Evolutionary conservation across 2,329 filamentous ascomycete genomes (phyloP).

Genomic region (Colletotrichum tofieldiae): DNA sequence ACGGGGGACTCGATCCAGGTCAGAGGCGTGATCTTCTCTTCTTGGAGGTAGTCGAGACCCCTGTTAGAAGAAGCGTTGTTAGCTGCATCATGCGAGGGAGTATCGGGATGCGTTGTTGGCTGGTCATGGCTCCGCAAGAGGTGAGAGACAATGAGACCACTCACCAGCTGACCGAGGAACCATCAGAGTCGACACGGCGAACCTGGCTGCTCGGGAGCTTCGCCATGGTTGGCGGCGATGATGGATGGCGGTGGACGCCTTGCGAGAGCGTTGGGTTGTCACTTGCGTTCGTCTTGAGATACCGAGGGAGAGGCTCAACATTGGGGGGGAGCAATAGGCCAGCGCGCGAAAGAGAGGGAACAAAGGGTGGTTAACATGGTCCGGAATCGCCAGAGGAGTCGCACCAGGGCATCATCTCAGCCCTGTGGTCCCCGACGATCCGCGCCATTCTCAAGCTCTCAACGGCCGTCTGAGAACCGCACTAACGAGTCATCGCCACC

Average conservation of each 20-base stretch:
- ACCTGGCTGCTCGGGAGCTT: slow-evolving; percentile 36
- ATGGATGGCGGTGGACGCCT: slow-evolving; percentile 9
- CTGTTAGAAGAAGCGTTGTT: background rate
- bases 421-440: slow-evolving; percentile 5
- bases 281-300: slow-evolving; percentile 23
- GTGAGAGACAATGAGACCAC: background rate
- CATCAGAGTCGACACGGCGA: slow-evolving; percentile 30
- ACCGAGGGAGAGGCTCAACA: slow-evolving; percentile 14
- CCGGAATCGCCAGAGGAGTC: background rate
- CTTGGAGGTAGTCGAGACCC: slow-evolving; percentile 39
- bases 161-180: slow-evolving; percentile 28
- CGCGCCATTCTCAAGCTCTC: slow-evolving; percentile 3
- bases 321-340: background rate
- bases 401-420: background rate
- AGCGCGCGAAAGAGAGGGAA: background rate
- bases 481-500: slow-evolving; percentile 18
- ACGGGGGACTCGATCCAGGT: slow-evolving; percentile 41
- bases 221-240: slow-evolving; percentile 28
- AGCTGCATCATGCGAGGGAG: slow-evolving; percentile 2
- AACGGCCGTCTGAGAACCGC: background rate
- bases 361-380: slow-evolving; percentile 17
- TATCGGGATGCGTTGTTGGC: background rate
- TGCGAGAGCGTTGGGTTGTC: background rate
- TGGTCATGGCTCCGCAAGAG: background rate
- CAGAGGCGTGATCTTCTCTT: slow-evolving; percentile 40